These are phyloP conservation scores for Sordariomycetes sp. DNA, from an alignment of 2,329 filamentous ascomycete genomes.

Conservation along the genomic window DNA sequence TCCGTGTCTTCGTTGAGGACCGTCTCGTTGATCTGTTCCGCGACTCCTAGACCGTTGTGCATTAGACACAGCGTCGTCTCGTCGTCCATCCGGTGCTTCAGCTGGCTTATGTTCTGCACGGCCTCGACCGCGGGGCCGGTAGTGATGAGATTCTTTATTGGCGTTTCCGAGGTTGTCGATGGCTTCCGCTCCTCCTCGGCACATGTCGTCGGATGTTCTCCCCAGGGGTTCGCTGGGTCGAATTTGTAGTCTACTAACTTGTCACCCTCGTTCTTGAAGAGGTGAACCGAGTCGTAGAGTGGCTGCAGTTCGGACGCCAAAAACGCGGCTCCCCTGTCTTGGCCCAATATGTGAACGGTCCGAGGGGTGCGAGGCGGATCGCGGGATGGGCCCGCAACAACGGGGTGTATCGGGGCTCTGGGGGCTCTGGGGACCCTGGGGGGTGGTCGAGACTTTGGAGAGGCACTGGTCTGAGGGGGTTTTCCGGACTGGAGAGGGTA, in stretches of 20 bases:
- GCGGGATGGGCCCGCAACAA: neutral
- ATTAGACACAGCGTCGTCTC: constrained; percentile 63
- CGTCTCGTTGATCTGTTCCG: constrained; percentile 57
- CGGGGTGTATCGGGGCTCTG: neutral
- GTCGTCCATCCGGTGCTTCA: constrained; percentile 53
- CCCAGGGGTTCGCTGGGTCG: neutral
- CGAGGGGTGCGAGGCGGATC: neutral
- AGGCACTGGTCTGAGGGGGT: neutral
- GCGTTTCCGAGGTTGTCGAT: neutral
- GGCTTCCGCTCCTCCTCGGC: neutral
- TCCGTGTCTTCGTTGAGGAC: neutral
- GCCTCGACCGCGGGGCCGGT: constrained; percentile 42
- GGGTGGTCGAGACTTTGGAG: neutral
- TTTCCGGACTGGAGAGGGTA: constrained; percentile 21
- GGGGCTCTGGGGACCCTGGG: too few relatives aligned
- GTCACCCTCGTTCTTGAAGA: neutral
- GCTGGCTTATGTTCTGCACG: constrained; percentile 38
- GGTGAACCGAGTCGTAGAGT: constrained; percentile 2
- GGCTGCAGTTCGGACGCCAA: neutral
- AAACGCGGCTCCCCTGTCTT: neutral
- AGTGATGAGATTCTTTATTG: constrained; percentile 49
- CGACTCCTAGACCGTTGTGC: constrained; percentile 69
- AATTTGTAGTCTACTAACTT: constrained; percentile 1
- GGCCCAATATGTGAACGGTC: constrained; percentile 1
- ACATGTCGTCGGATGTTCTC: neutral